Evolutionary conservation across 2,329 filamentous ascomycete species (phyloP), one percentile per base, ranked within the genome.

Genomic region (Cladosporium sp.): DNA sequence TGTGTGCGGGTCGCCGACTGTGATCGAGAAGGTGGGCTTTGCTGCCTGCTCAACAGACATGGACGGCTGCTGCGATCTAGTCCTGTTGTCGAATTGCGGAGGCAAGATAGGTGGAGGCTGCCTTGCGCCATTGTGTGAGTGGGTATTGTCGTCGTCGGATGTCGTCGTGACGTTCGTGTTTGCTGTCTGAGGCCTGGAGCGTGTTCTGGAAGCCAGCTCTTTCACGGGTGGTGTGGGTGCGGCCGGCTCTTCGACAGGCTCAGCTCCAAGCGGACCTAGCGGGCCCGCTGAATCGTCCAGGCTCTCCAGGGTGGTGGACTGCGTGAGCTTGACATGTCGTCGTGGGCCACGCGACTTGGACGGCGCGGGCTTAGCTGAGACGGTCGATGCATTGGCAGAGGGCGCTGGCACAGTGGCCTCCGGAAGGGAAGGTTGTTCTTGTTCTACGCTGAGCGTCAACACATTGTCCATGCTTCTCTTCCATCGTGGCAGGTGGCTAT

Each of bases 1-100:
- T 82, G 98, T 99, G 80, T 97, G 93, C 64, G 95, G 95, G 79
- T 99, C 95, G 65, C 95, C 95, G 25, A 99, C 95, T 2, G 86
- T 88, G 73, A 99, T 98, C 58, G 91, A 83, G 79, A 98, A 99
- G 49, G 83, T 90, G 5, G 95, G 95, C 79, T 97, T 96, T 32
- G 94, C 89, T 56, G 95, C 95, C 80, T 96, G 91, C 79, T 98
- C 94, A 64, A 98, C 83, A 77, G 91, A 96, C 70, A 97, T 87
- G 76, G 93, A 97, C 21, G 93, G 93, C 74, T 88, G 85, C 69
- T 85, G 83, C 71, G 85, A 80, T 71, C 81, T 80, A 1, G 79
- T 75, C 28, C 79, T 78, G 56, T 83, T 79, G 36, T 79, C 79
- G 61, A 70, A 70, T 26, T 76, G 78, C 10, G 82, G 78, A 10